phyloP scores from a whole-genome alignment of 306 rosid genomes.

The Astragalus membranaceus region DNA sequence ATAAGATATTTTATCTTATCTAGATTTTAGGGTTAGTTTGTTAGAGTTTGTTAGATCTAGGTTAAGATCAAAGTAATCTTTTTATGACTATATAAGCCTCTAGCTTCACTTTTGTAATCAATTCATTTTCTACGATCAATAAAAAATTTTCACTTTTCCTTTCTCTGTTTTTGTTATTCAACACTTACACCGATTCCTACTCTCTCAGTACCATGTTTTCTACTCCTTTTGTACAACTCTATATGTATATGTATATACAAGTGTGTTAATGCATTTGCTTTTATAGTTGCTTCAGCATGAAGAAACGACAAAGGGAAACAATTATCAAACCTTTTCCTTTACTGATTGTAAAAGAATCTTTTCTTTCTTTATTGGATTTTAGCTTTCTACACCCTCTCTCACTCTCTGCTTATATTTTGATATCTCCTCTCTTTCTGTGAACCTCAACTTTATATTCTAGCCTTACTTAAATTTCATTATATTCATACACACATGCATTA shows the following conservation, averaged over 20 bases:
- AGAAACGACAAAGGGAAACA: constrained; percentile 43
- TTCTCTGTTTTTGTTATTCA: too few relatives aligned
- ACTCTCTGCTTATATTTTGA: constrained; percentile 16
- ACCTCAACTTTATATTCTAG: constrained; percentile 3
- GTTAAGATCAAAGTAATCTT: too few relatives aligned
- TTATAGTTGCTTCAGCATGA: constrained; percentile 44
- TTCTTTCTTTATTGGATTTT: constrained; percentile 26
- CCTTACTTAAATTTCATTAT: constrained; percentile 10
- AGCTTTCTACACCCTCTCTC: constrained; percentile 23
- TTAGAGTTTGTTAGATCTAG: too few relatives aligned
- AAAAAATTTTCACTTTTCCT: too few relatives aligned
- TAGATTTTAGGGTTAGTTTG: too few relatives aligned
- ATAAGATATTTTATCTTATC: too few relatives aligned
- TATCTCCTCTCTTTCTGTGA: not conserved
- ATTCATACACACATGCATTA: not conserved
- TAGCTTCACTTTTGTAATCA: too few relatives aligned
- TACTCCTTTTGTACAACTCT: not conserved
- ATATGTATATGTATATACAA: not conserved
- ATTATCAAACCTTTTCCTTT: constrained; percentile 36
- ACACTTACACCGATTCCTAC: not conserved
- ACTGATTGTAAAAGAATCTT: constrained; percentile 14
- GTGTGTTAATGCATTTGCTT: constrained; percentile 23
- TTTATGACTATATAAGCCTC: too few relatives aligned
- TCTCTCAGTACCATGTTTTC: constrained; percentile 7
- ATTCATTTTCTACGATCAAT: too few relatives aligned